A percentile compares a stretch with the other conserved stretches of the same genome.
These are phyloP conservation scores for Komagataella populi DNA, from an alignment of 805 yeast genomes.

Conservation along the genomic window DNA sequence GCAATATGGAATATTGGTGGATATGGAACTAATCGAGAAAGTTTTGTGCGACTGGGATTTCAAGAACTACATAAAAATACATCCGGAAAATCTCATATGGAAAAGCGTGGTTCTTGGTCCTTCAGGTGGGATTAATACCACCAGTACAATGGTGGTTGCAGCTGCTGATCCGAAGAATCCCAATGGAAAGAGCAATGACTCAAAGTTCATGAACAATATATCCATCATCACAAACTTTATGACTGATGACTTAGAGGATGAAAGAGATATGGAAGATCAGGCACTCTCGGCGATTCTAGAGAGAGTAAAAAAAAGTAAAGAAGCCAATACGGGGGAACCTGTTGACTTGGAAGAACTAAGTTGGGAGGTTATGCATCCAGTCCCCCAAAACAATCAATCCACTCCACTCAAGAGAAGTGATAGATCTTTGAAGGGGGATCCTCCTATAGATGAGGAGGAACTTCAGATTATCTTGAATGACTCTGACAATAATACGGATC, in stretches of 20 bases:
- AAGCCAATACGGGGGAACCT: neutral
- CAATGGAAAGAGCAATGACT: slow-evolving; percentile 12
- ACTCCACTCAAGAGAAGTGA: neutral
- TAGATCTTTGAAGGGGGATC: neutral
- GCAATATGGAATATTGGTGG: slow-evolving; percentile 39
- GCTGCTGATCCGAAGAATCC: slow-evolving; percentile 5
- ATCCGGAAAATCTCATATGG: slow-evolving; percentile 49
- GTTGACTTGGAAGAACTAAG: neutral
- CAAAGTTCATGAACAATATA: slow-evolving; percentile 31
- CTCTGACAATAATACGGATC: neutral
- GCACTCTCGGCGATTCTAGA: slow-evolving; percentile 31
- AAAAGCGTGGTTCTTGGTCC: slow-evolving; percentile 77
- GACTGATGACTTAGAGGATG: slow-evolving; percentile 56
- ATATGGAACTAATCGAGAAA: slow-evolving; percentile 26
- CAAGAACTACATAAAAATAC: slow-evolving; percentile 38
- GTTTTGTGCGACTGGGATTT: slow-evolving; percentile 35
- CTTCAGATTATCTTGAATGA: neutral
- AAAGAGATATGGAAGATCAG: slow-evolving; percentile 44
- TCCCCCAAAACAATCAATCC: neutral
- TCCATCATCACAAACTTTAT: slow-evolving; percentile 44
- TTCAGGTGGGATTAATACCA: slow-evolving; percentile 70
- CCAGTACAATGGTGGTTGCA: slow-evolving; percentile 26
- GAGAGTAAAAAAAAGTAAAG: neutral
- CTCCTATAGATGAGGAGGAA: neutral
- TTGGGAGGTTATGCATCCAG: neutral